Conservation (phyloP, 768 basidiomycete genomes). For the Lactarius akahatsu region DNA sequence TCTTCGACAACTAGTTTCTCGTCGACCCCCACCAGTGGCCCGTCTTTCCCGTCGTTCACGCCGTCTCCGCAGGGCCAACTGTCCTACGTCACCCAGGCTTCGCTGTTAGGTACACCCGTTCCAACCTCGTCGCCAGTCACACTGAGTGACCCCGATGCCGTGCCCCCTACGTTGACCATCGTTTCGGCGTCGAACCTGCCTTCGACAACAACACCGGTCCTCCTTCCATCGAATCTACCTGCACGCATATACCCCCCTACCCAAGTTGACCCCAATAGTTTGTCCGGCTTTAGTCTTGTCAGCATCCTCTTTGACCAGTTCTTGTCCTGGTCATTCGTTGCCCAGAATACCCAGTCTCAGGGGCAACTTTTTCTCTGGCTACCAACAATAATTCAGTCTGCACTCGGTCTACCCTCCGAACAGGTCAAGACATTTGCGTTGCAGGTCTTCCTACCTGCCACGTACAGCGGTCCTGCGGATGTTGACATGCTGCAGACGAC, state of each 20-base stretch:
- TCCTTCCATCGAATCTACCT: conserved; percentile 64
- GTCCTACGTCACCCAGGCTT: conserved; percentile 38
- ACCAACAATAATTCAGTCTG: conserved; percentile 49
- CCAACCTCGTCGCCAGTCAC: conserved; percentile 31
- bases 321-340: conserved; percentile 73
- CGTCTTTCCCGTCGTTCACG: conserved; percentile 28
- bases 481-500: conserved; percentile 57
- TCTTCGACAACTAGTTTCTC: neutral
- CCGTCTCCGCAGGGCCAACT: conserved; percentile 37
- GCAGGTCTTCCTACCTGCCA: conserved; percentile 63
- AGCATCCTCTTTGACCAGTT: conserved; percentile 59
- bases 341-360: conserved; percentile 51
- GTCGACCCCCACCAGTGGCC: conserved; percentile 21
- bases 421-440: conserved; percentile 56
- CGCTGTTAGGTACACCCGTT: conserved; percentile 37
- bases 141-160: conserved; percentile 42
- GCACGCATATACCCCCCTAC: conserved; percentile 51
- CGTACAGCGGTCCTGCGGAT: conserved; percentile 53
- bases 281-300: conserved; percentile 50
- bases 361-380: conserved; percentile 78
- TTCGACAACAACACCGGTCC: conserved; percentile 32
- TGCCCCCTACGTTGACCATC: conserved; percentile 35
- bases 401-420: conserved; percentile 43
- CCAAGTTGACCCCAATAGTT: conserved; percentile 30
- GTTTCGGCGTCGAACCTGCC: conserved; percentile 24